Percentiles rank a stretch among this genome's conserved stretches.
phyloP scores from a whole-genome alignment of 805 yeast genomes.

The Yamadazyma akitaensis region DNA sequence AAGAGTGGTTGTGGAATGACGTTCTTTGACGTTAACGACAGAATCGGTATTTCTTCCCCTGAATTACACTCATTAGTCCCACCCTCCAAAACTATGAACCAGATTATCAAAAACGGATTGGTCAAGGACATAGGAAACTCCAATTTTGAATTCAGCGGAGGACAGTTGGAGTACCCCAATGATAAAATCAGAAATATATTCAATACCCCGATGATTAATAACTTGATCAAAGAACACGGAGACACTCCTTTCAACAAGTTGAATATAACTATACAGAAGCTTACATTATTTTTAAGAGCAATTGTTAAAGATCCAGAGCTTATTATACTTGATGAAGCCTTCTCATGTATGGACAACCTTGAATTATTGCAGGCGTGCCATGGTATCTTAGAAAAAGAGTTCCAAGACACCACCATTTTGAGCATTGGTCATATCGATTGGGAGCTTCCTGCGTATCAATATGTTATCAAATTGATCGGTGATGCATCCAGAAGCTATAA shows the following conservation, averaged over 20 bases:
- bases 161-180: constrained; percentile 15
- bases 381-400: constrained; percentile 19
- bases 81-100: constrained; percentile 41
- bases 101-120: constrained; percentile 71
- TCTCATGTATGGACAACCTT: constrained; percentile 80
- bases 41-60: constrained; percentile 88
- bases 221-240: constrained; percentile 31
- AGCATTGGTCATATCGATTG: constrained; percentile 79
- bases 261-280: constrained; percentile 71
- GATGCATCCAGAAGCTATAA: constrained; percentile 24
- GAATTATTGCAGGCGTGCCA: constrained; percentile 33
- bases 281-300: constrained; percentile 72
- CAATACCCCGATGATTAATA: constrained; percentile 16
- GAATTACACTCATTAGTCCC: constrained; percentile 91
- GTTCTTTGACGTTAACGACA: constrained; percentile 72
- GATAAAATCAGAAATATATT: constrained; percentile 5
- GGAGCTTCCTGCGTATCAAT: constrained; percentile 74
- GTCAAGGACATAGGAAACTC: constrained; percentile 55
- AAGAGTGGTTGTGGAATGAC: constrained; percentile 68
- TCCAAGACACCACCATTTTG: constrained; percentile 57
- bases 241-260: constrained; percentile 50
- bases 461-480: constrained; percentile 30
- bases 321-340: constrained; percentile 85
- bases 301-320: constrained; percentile 74
- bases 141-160: constrained; percentile 45